These are phyloP conservation scores for Plasmodium billcollinsi DNA, from an alignment of 169 alveolate species.

Conservation along the genomic window DNA sequence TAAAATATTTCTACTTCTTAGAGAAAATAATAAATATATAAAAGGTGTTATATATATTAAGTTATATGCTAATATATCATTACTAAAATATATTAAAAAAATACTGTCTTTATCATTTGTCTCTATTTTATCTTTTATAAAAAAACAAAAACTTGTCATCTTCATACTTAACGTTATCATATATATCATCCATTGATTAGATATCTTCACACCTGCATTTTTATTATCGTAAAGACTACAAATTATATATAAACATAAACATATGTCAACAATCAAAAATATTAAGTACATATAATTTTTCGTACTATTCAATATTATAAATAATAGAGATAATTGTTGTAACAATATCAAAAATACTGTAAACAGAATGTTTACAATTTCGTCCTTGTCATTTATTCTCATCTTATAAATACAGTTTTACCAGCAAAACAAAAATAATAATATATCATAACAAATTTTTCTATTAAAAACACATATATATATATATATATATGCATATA, in stretches of 20 bases:
- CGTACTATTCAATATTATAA: slow-evolving; percentile 12
- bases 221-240: slow-evolving; percentile 48
- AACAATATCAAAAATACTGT: slow-evolving; percentile 33
- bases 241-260: slow-evolving; percentile 48
- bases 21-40: slow-evolving; percentile 46
- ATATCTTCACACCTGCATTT: slow-evolving; percentile 66
- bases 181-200: slow-evolving; percentile 68
- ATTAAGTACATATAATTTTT: slow-evolving; percentile 17
- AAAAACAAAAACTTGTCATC: slow-evolving; percentile 31
- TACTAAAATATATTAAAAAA: slow-evolving; percentile 32
- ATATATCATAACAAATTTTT: not conserved
- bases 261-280: slow-evolving; percentile 29
- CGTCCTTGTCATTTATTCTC: slow-evolving; percentile 57
- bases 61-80: slow-evolving; percentile 49
- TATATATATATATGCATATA: not conserved
- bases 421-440: not conserved
- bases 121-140: slow-evolving; percentile 5
- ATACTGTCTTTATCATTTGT: not conserved
- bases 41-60: slow-evolving; percentile 62
- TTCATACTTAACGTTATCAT: slow-evolving; percentile 51
- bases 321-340: slow-evolving; percentile 46
- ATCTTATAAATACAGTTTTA: slow-evolving; percentile 3
- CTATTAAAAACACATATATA: not conserved
- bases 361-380: slow-evolving; percentile 46
- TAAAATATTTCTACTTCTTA: slow-evolving; percentile 66